phyloP scores from a whole-genome alignment of 139 green algal genomes.

The Coccomyxa sp. region DNA sequence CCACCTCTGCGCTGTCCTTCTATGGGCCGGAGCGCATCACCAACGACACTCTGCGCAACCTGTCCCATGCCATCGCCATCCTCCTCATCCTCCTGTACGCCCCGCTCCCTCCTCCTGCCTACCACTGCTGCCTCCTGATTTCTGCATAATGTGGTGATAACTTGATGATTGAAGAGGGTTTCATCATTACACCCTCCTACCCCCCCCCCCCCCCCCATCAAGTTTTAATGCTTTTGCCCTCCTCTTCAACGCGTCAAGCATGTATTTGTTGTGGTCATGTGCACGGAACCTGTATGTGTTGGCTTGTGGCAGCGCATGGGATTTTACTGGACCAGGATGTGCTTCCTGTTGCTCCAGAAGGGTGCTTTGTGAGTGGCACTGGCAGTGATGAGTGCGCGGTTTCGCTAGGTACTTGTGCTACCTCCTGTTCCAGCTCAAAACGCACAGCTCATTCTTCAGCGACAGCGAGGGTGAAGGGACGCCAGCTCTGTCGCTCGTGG shows the following conservation, averaged over 20 bases:
- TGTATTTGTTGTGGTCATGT: too few species aligned
- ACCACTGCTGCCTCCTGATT: neutral
- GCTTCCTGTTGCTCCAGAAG: too few species aligned
- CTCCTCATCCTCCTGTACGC: constrained; percentile 49
- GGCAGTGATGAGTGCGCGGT: neutral
- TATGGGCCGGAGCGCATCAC: constrained; percentile 21
- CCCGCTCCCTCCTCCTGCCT: neutral
- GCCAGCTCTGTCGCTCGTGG: constrained; percentile 58
- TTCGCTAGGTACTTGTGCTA: constrained; percentile 65
- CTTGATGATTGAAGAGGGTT: too few species aligned
- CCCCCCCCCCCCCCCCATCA: too few species aligned
- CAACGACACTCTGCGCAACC: constrained; percentile 27
- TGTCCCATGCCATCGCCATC: constrained; percentile 58
- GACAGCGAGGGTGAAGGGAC: constrained; percentile 21
- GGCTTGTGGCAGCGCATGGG: too few species aligned
- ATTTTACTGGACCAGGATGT: too few species aligned
- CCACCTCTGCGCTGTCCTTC: constrained; percentile 38
- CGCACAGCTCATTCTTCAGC: constrained; percentile 45
- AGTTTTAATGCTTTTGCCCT: too few species aligned
- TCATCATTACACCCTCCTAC: too few species aligned
- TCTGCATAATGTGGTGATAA: too few species aligned
- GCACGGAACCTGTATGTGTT: too few species aligned
- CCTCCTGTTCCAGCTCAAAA: constrained; percentile 79
- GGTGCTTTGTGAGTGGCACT: too few species aligned
- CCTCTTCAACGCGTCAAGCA: too few species aligned